phyloP scores from a whole-genome alignment of 768 basidiomycete genomes.

The Collybia mongolica region DNA sequence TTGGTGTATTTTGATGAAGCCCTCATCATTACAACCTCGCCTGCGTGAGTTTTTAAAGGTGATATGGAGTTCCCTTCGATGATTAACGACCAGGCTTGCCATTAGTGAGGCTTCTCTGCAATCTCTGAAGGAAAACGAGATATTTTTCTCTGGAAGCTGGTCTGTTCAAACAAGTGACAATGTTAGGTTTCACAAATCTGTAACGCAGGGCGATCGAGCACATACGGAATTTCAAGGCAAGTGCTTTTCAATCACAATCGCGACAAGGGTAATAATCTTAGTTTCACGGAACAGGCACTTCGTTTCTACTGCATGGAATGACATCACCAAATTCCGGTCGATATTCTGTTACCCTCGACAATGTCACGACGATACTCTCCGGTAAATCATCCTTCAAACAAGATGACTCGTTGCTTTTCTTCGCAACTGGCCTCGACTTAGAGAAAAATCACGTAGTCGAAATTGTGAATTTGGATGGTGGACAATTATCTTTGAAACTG shows the following conservation, averaged over 20 bases:
- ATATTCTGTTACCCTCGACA: slow-evolving; percentile 50
- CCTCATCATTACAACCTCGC: too few species aligned
- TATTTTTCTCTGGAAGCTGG: slow-evolving; percentile 61
- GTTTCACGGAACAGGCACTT: slow-evolving; percentile 43
- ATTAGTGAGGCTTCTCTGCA: slow-evolving; percentile 12
- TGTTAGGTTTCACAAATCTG: slow-evolving; percentile 23
- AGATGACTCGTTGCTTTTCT: slow-evolving; percentile 58
- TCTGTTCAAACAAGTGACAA: slow-evolving; percentile 26
- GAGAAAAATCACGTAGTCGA: slow-evolving; percentile 45
- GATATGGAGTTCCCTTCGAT: background rate
- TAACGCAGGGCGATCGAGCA: slow-evolving; percentile 43
- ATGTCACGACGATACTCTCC: slow-evolving; percentile 44
- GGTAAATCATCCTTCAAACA: slow-evolving; percentile 53
- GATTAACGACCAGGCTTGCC: background rate
- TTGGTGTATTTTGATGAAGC: too few species aligned
- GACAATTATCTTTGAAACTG: slow-evolving; percentile 45
- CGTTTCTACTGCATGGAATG: slow-evolving; percentile 58
- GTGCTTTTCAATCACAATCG: slow-evolving; percentile 17
- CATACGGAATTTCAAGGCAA: slow-evolving; percentile 45
- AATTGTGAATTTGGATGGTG: slow-evolving; percentile 56
- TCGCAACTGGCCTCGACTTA: slow-evolving; percentile 58
- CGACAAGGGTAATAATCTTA: background rate
- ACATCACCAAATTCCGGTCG: slow-evolving; percentile 57
- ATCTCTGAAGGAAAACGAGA: slow-evolving; percentile 40
- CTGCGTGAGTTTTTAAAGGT: slow-evolving; percentile 27